Base-by-base conservation (phyloP, 169 alveolate species). In the Theileria orientalis region DNA sequence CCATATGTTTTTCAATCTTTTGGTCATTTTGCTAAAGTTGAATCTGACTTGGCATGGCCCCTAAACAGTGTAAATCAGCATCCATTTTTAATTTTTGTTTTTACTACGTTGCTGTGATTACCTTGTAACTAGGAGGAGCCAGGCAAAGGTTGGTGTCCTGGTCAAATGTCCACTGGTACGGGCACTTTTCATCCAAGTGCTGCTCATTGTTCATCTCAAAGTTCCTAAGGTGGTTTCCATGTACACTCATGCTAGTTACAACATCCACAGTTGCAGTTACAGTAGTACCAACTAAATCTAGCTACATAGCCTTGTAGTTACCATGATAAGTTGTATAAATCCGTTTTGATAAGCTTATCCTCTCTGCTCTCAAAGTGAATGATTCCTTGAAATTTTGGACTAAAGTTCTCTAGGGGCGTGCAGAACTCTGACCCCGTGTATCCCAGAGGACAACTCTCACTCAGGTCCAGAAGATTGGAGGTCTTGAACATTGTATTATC, bases 1-100 rank as follows among this genome's bases (percentile, higher is more conserved):
- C 94, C 94, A 89, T 9, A 89, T 60, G 52, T 73, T 83, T 75
- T 84, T 89, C 67, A 73, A 83, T 32, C 69, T 71, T n/a, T 60
- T 35, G 8, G 82, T 83, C 42, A 74, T 84, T 44, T 74, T 57
- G 44, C 74, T 73, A 52, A 89, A 84, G 72, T 88, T 74, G n/a
- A 76, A 30, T 11, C 87, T 51, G 37, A 82, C 59, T 44, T 74
- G 85, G 30, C 94, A 89, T 29, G 94, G 91, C 7, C 91, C 91
- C 71, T 76, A 41, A 2, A 35, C 64, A 19, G 16, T 62, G 23
- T 42, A 23, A n/a, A n/a, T n/a, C n/a, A n/a, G n/a, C n/a, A n/a
- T n/a, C n/a, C n/a, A n/a, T n/a, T n/a, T n/a, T n/a, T n/a, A n/a
- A n/a, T n/a, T n/a, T n/a, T n/a, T n/a, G n/a, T n/a, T 3, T 42